phyloP scores from a whole-genome alignment of 192 early-diverging fungal genomes.

The Entomortierella lignicola region DNA sequence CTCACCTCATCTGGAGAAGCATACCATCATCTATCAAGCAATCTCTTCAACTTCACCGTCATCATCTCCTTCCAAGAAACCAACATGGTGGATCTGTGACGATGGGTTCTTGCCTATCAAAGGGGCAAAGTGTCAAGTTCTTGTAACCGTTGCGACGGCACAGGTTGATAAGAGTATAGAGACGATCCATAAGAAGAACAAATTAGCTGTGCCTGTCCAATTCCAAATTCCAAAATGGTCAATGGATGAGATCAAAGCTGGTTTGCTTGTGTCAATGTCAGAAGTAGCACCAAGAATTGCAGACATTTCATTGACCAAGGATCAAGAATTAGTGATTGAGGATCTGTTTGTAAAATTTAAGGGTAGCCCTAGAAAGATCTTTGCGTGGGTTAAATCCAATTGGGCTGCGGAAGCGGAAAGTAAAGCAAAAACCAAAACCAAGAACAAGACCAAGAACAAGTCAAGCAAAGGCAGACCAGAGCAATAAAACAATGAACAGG shows the following conservation, averaged over 20 bases:
- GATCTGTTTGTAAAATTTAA: constrained; percentile 20
- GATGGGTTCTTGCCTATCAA: constrained; percentile 42
- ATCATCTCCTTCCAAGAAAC: neutral
- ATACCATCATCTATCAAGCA: constrained; percentile 13
- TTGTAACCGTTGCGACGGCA: constrained; percentile 12
- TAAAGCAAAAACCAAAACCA: neutral
- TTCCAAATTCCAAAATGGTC: constrained; percentile 50
- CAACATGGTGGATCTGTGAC: constrained; percentile 48
- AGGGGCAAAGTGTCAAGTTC: constrained; percentile 19
- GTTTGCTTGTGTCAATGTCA: constrained; percentile 17
- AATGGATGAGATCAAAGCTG: constrained; percentile 29
- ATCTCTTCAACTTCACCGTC: constrained; percentile 10
- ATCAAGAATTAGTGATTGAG: constrained; percentile 21
- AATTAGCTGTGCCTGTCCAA: constrained; percentile 9
- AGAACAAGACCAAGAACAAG: neutral
- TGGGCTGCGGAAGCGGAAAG: constrained; percentile 11
- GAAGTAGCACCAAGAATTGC: neutral
- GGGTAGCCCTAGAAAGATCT: constrained; percentile 37
- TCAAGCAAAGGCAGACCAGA: neutral
- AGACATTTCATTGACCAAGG: neutral
- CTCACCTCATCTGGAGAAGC: constrained; percentile 36
- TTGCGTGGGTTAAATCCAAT: constrained; percentile 32
- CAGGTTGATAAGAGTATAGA: constrained; percentile 6
- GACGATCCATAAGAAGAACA: constrained; percentile 28
- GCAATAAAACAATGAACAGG: neutral